Evolutionary conservation across 2,329 filamentous ascomycete species (phyloP).

Genomic region (Fusarium dimerum): DNA sequence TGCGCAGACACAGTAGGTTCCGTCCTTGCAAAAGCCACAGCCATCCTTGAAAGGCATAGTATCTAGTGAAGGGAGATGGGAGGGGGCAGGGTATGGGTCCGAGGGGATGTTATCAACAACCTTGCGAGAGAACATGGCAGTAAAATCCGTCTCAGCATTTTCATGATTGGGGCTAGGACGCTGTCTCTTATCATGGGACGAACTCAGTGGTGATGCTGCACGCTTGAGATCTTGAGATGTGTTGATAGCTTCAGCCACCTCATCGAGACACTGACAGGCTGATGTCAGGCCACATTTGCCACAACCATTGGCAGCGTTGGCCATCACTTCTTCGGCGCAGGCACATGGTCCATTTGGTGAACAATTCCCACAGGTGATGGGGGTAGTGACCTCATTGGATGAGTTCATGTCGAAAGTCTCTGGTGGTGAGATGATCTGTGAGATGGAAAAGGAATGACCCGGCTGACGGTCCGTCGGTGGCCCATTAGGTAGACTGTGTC

Average conservation of each 20-base stretch:
- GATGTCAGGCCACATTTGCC: slow-evolving; percentile 64
- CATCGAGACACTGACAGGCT: slow-evolving; percentile 65
- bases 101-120: slow-evolving; percentile 28
- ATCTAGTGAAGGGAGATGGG: slow-evolving; percentile 38
- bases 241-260: slow-evolving; percentile 55
- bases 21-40: slow-evolving; percentile 82
- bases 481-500: slow-evolving; percentile 31
- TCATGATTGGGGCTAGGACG: slow-evolving; percentile 55
- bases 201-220: slow-evolving; percentile 46
- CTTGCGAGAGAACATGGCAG: slow-evolving; percentile 60
- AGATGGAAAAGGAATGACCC: slow-evolving; percentile 53
- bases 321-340: slow-evolving; percentile 60
- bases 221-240: slow-evolving; percentile 46
- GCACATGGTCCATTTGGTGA: slow-evolving; percentile 54
- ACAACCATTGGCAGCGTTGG: slow-evolving; percentile 59
- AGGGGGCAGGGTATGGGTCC: slow-evolving; percentile 30
- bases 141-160: slow-evolving; percentile 73
- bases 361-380: slow-evolving; percentile 58
- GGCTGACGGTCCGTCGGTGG: slow-evolving; percentile 30
- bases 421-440: slow-evolving; percentile 58
- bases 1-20: slow-evolving; percentile 80
- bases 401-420: slow-evolving; percentile 40
- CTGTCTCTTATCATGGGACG: slow-evolving; percentile 56
- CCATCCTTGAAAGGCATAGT: slow-evolving; percentile 59
- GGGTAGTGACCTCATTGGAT: slow-evolving; percentile 32